phyloP scores from a whole-genome alignment of 2,329 filamentous ascomycete genomes.

The Ceratocystis ficicola region DNA sequence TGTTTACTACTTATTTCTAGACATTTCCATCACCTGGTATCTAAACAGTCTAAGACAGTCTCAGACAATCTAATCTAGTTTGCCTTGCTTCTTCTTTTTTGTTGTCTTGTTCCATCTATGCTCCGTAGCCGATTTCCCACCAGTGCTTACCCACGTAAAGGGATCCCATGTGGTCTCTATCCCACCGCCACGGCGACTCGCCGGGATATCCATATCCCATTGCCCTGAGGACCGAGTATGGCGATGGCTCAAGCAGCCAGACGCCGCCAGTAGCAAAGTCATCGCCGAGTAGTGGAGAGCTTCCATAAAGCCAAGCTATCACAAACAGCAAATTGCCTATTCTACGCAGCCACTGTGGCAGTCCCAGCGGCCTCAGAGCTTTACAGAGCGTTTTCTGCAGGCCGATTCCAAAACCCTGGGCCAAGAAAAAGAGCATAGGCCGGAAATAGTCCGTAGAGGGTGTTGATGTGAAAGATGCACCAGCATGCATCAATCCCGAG shows the following conservation, averaged over 20 bases:
- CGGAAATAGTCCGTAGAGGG: conserved; percentile 39
- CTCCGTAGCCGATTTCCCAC: conserved; percentile 40
- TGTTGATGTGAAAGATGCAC: conserved; percentile 56
- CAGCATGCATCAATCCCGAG: conserved; percentile 57
- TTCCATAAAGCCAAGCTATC: conserved; percentile 55
- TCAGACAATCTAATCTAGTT: background rate
- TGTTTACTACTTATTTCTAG: background rate
- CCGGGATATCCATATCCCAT: conserved; percentile 50
- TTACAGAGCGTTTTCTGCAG: conserved; percentile 38
- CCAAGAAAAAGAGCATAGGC: conserved; percentile 57
- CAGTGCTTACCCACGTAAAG: conserved; percentile 52
- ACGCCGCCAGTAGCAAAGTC: conserved; percentile 63
- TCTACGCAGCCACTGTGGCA: conserved; percentile 39
- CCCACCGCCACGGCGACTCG: conserved; percentile 58
- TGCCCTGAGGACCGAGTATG: conserved; percentile 56
- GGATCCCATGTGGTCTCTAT: conserved; percentile 37
- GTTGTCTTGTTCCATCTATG: background rate
- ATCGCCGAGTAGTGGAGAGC: conserved; percentile 54
- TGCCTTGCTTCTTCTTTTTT: no score
- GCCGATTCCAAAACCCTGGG: conserved; percentile 54
- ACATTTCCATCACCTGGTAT: background rate
- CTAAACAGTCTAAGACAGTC: background rate
- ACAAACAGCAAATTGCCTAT: conserved; percentile 50
- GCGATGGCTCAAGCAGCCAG: conserved; percentile 75
- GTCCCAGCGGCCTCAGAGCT: conserved; percentile 21